These are phyloP conservation scores for Abelmoschus esculentus DNA, from an alignment of 345 rosid species.

Conservation along the genomic window DNA sequence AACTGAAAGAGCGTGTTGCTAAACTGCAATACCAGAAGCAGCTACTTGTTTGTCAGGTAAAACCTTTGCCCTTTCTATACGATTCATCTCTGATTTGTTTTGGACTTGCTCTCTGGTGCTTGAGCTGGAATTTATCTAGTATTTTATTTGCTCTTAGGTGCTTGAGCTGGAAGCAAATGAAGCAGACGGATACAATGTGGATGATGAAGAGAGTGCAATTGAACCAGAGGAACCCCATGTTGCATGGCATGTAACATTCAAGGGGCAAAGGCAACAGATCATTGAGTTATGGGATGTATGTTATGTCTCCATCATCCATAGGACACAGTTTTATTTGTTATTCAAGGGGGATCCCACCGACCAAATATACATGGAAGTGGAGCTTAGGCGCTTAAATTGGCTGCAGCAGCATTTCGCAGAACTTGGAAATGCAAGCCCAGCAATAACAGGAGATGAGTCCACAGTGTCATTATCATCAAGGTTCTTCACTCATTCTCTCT, in stretches of 20 bases:
- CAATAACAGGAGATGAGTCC: conserved; percentile 58
- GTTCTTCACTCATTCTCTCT: conserved; percentile 16
- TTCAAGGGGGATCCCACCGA: conserved; percentile 95
- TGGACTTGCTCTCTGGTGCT: conserved; percentile 35
- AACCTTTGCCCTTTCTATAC: not conserved
- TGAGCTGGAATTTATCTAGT: conserved; percentile 51
- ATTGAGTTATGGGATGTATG: conserved; percentile 37
- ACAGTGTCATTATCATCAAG: conserved; percentile 71
- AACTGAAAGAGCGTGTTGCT: conserved; percentile 94
- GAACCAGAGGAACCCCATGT: conserved; percentile 57
- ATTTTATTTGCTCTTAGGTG: conserved; percentile 38
- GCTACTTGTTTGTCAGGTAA: conserved; percentile 95
- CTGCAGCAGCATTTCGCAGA: conserved; percentile 87
- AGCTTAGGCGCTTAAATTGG: conserved; percentile 94
- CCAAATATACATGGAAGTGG: conserved; percentile 98
- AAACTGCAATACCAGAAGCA: conserved; percentile 98
- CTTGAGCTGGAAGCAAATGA: conserved; percentile 96
- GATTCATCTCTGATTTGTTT: not conserved
- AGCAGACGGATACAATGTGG: conserved; percentile 67
- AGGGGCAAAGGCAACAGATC: conserved; percentile 73
- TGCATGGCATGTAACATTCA: conserved; percentile 77
- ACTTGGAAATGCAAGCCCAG: conserved; percentile 85
- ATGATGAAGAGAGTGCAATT: conserved; percentile 43
- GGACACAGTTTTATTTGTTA: conserved; percentile 90
- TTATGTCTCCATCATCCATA: conserved; percentile 77